A percentile compares a stretch with the other conserved stretches of the same genome.
These are phyloP conservation scores for Arxiozyma heterogenica DNA, from an alignment of 1,139 yeast species.

Conservation along the genomic window DNA sequence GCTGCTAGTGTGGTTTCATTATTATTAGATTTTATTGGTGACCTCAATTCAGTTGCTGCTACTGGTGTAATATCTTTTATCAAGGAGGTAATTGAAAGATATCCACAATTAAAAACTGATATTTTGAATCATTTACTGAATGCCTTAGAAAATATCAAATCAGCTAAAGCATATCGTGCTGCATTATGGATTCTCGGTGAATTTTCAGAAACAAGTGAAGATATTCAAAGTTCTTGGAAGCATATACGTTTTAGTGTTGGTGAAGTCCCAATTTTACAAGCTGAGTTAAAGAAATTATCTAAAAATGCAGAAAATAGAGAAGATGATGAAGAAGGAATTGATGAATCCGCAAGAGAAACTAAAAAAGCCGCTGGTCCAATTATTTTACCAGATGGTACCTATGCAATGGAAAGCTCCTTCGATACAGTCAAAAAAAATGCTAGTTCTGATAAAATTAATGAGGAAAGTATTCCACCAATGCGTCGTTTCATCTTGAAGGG, in stretches of 20 bases:
- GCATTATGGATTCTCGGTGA: conserved; percentile 96
- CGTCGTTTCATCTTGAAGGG: conserved; percentile 78
- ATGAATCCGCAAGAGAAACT: conserved; percentile 25
- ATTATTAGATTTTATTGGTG: conserved; percentile 76
- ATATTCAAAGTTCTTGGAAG: conserved; percentile 80
- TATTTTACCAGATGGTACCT: conserved; percentile 94
- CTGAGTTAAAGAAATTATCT: conserved; percentile 47
- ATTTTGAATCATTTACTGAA: conserved; percentile 57
- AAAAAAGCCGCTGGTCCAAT: conserved; percentile 55
- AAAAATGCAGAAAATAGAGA: conserved; percentile 32
- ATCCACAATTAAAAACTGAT: conserved; percentile 66
- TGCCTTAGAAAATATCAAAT: conserved; percentile 59
- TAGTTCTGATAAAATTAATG: conserved; percentile 14
- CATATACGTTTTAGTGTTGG: conserved; percentile 78
- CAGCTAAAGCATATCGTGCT: conserved; percentile 89
- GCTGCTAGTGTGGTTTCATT: conserved; percentile 87
- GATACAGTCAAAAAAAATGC: conserved; percentile 18
- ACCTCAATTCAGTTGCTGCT: conserved; percentile 77
- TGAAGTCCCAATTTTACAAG: conserved; percentile 78
- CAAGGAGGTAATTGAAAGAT: conserved; percentile 88
- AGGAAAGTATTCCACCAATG: conserved; percentile 49
- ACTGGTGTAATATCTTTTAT: conserved; percentile 81
- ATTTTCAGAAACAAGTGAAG: conserved; percentile 62
- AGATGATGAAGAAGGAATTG: conserved; percentile 27
- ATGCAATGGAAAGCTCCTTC: conserved; percentile 90